These are phyloP conservation scores for Bathelium albidoporum DNA, from an alignment of 495 filamentous ascomycete genomes.

Conservation along the genomic window DNA sequence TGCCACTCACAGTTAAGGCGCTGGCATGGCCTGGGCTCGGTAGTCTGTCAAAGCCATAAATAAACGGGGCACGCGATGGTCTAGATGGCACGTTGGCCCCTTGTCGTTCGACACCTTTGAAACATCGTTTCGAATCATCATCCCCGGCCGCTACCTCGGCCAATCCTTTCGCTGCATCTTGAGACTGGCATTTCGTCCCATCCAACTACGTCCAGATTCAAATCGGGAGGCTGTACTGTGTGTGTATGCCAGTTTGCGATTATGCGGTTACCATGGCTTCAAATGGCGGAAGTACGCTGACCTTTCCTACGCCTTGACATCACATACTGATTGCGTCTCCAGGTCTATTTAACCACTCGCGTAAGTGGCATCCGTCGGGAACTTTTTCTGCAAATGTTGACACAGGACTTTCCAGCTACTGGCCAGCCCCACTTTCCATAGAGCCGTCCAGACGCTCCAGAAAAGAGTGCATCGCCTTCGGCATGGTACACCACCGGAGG, in stretches of 20 bases:
- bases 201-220: no score
- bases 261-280: slow-evolving; percentile 14
- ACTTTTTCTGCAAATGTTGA: not conserved
- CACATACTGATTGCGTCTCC: not conserved
- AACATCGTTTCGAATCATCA: not conserved
- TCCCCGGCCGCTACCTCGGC: not conserved
- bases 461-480: slow-evolving; percentile 17
- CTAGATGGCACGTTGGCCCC: not conserved
- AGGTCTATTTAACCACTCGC: not conserved
- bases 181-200: no score
- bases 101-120: not conserved
- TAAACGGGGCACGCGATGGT: not conserved
- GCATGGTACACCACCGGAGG: slow-evolving; percentile 26
- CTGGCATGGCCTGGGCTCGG: not conserved
- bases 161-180: no score
- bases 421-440: slow-evolving; percentile 25
- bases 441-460: slow-evolving; percentile 24
- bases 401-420: slow-evolving; percentile 9
- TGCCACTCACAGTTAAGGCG: not conserved
- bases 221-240: no score
- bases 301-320: not conserved
- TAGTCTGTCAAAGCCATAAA: not conserved
- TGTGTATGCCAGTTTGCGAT: not conserved
- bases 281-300: not conserved
- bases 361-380: not conserved